phyloP scores from a whole-genome alignment of 208 protist species.

The Wallacemonas collosoma region DNA sequence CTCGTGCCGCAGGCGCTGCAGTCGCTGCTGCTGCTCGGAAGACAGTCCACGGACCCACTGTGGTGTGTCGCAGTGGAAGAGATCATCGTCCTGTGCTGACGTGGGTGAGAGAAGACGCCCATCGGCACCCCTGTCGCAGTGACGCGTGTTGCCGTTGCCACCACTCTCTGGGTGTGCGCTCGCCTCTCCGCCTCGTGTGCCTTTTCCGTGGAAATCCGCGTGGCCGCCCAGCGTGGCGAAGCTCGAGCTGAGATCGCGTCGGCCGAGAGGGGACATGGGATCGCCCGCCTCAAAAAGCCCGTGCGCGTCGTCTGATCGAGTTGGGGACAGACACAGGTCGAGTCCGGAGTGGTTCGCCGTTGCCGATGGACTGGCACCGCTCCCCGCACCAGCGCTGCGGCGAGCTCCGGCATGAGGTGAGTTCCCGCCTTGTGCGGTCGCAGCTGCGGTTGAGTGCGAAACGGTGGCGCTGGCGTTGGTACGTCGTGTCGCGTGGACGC shows the following conservation, averaged over 20 bases:
- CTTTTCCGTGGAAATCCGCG: neutral
- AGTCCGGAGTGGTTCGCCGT: neutral
- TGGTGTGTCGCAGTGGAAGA: slow-evolving; percentile 11
- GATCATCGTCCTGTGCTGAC: neutral
- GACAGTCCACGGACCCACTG: slow-evolving; percentile 26
- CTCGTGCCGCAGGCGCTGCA: slow-evolving; percentile 54
- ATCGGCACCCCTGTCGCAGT: neutral
- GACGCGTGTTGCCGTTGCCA: neutral
- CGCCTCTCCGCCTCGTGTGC: neutral
- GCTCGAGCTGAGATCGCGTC: slow-evolving; percentile 2
- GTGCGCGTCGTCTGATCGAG: neutral
- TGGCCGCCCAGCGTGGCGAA: neutral
- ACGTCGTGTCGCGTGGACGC: neutral
- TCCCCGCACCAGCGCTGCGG: neutral
- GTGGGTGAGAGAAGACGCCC: neutral
- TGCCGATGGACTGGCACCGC: too few species aligned
- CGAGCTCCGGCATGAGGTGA: neutral
- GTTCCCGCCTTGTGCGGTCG: neutral
- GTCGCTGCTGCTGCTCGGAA: slow-evolving; percentile 37
- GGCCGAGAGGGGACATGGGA: slow-evolving; percentile 12
- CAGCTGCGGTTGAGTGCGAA: neutral
- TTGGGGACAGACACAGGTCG: neutral
- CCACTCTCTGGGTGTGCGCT: neutral
- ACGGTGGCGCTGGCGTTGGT: neutral
- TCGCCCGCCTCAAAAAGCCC: slow-evolving; percentile 1